phyloP scores from a whole-genome alignment of 257 asterid genomes.

The Ehretia macrophylla region DNA sequence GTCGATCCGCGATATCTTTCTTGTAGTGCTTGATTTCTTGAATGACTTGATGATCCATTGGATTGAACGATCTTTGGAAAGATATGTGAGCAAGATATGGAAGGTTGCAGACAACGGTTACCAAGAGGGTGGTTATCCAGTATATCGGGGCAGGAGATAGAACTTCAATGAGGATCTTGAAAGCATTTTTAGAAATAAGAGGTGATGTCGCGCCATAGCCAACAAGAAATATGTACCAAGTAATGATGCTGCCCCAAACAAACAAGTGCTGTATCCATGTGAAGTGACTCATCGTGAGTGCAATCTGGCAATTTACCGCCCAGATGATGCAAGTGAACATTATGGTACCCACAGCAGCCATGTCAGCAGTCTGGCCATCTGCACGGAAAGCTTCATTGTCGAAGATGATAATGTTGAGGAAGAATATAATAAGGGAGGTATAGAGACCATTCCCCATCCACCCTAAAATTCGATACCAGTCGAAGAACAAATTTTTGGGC shows the following conservation, averaged over 20 bases:
- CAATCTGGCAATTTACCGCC: constrained; percentile 64
- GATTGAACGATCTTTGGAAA: constrained; percentile 41
- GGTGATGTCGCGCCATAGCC: constrained; percentile 33
- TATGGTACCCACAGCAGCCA: constrained; percentile 42
- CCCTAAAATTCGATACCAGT: constrained; percentile 50
- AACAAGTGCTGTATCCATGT: constrained; percentile 48
- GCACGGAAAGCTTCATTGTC: constrained; percentile 32
- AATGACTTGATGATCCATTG: constrained; percentile 51
- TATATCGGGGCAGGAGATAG: constrained; percentile 39
- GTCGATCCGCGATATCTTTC: constrained; percentile 31
- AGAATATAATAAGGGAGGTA: constrained; percentile 43
- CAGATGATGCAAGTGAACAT: constrained; percentile 61
- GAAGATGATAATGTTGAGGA: constrained; percentile 23
- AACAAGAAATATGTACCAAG: constrained; percentile 50
- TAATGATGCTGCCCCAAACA: constrained; percentile 58
- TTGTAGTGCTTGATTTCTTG: constrained; percentile 43
- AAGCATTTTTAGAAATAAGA: constrained; percentile 18
- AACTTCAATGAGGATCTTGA: constrained; percentile 29
- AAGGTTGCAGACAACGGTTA: constrained; percentile 31
- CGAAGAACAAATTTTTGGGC: constrained; percentile 41
- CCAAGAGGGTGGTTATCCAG: constrained; percentile 43
- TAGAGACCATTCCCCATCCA: constrained; percentile 48
- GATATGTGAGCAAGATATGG: constrained; percentile 37
- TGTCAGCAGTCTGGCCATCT: constrained; percentile 40
- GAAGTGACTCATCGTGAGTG: constrained; percentile 51